Percentiles rank a stretch among this genome's conserved stretches.
phyloP scores from a whole-genome alignment of 1,284 basidiomycete genomes.

The Apiotrichum sp. region DNA sequence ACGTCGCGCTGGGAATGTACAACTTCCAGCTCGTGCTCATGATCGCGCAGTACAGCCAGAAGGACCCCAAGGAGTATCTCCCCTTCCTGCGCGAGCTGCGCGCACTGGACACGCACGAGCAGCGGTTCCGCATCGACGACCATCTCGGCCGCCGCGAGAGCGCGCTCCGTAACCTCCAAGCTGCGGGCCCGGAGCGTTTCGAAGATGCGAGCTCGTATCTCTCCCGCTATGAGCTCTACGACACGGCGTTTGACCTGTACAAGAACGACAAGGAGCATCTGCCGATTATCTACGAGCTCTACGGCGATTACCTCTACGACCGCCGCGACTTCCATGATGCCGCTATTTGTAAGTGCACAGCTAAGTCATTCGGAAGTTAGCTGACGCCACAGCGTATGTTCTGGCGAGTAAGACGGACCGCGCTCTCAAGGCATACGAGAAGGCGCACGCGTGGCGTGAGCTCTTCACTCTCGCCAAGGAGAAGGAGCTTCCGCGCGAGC shows the following conservation, averaged over 20 bases:
- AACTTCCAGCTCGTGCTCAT: slow-evolving; percentile 92
- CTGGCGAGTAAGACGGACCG: slow-evolving; percentile 60
- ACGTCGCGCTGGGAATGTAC: slow-evolving; percentile 97
- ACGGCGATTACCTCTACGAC: slow-evolving; percentile 85
- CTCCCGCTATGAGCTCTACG: slow-evolving; percentile 70
- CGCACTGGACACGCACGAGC: slow-evolving; percentile 71
- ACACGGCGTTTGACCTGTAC: slow-evolving; percentile 68
- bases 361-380: no score
- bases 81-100: slow-evolving; percentile 90
- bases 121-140: slow-evolving; percentile 88
- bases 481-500: slow-evolving; percentile 51
- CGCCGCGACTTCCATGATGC: slow-evolving; percentile 76
- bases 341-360: slow-evolving; percentile 58
- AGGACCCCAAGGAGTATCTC: slow-evolving; percentile 96
- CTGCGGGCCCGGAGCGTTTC: slow-evolving; percentile 58
- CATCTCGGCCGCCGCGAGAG: slow-evolving; percentile 70
- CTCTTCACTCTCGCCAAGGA: slow-evolving; percentile 70
- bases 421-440: slow-evolving; percentile 78
- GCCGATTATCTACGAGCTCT: slow-evolving; percentile 64
- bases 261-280: slow-evolving; percentile 56
- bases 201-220: slow-evolving; percentile 75
- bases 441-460: slow-evolving; percentile 80
- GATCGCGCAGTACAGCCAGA: slow-evolving; percentile 95
- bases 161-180: slow-evolving; percentile 68
- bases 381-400: slow-evolving; percentile 57